Evolutionary conservation across 2,329 filamentous ascomycete genomes (phyloP).

Genomic region (Fusarium chlamydosporum): DNA sequence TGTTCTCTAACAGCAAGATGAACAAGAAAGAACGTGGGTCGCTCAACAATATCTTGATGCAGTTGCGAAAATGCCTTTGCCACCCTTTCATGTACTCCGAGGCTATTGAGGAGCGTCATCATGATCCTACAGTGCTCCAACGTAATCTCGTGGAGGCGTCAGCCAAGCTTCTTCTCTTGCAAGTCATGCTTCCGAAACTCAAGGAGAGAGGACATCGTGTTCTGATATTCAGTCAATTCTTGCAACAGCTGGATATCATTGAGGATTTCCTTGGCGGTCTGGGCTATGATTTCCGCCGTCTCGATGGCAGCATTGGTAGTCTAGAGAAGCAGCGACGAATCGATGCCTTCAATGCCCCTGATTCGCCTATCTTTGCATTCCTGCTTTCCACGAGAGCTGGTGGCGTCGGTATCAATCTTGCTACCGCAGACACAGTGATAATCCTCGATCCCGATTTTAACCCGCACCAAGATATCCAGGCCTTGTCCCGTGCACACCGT

Average conservation of each 20-base stretch:
- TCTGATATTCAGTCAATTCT: slow-evolving; percentile 95
- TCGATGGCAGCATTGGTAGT: slow-evolving; percentile 86
- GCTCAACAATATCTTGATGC: slow-evolving; percentile 94
- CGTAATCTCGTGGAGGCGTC: slow-evolving; percentile 92
- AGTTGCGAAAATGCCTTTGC: slow-evolving; percentile 92
- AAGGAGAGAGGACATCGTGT: slow-evolving; percentile 89
- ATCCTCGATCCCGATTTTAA: slow-evolving; percentile 98
- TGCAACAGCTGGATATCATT: slow-evolving; percentile 87
- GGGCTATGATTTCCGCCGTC: slow-evolving; percentile 78
- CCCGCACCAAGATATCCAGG: slow-evolving; percentile 97
- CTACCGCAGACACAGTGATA: slow-evolving; percentile 96
- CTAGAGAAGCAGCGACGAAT: slow-evolving; percentile 95
- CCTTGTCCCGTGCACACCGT: slow-evolving; percentile 91
- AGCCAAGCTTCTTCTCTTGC: slow-evolving; percentile 86
- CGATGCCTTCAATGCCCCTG: slow-evolving; percentile 89
- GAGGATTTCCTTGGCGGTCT: slow-evolving; percentile 91
- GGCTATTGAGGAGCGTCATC: slow-evolving; percentile 86
- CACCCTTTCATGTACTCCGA: slow-evolving; percentile 96
- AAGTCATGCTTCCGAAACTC: slow-evolving; percentile 89
- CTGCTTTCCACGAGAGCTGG: slow-evolving; percentile 93
- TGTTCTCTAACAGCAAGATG: slow-evolving; percentile 79
- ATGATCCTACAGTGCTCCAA: slow-evolving; percentile 73
- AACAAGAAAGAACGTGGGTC: slow-evolving; percentile 81
- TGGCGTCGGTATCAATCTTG: slow-evolving; percentile 97
- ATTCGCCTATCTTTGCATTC: slow-evolving; percentile 89